Conservation (phyloP, 2,329 filamentous ascomycete genomes). For the Teratosphaeria pseudoeucalypti region DNA sequence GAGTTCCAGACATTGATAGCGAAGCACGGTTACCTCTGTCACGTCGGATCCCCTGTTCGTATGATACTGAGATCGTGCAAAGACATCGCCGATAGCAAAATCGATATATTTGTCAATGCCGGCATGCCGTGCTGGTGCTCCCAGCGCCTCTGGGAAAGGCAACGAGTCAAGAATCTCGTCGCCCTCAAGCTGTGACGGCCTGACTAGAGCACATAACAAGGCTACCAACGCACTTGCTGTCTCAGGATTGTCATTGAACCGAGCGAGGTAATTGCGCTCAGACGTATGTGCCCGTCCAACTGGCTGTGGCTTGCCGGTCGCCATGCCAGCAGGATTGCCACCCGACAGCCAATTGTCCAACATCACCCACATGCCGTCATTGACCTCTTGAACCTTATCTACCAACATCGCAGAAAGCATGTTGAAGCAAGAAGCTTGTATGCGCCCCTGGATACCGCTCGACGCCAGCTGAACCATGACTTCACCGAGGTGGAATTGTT, state of each 20-base stretch:
- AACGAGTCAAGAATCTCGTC: slow-evolving; percentile 58
- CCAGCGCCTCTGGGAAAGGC: slow-evolving; percentile 78
- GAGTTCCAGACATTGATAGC: slow-evolving; percentile 75
- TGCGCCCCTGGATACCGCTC: slow-evolving; percentile 61
- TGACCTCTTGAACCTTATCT: slow-evolving; percentile 57
- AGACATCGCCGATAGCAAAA: slow-evolving; percentile 70
- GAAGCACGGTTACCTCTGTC: slow-evolving; percentile 51
- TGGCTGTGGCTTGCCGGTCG: slow-evolving; percentile 7
- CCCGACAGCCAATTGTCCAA: slow-evolving; percentile 73
- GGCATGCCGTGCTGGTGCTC: slow-evolving; percentile 63
- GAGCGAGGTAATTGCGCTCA: slow-evolving; percentile 22
- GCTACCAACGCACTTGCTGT: slow-evolving; percentile 65
- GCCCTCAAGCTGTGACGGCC: slow-evolving; percentile 51
- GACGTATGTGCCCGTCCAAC: slow-evolving; percentile 8
- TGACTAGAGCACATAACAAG: slow-evolving; percentile 61
- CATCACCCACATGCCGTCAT: slow-evolving; percentile 65
- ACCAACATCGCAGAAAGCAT: slow-evolving; percentile 66
- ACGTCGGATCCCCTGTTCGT: slow-evolving; percentile 54
- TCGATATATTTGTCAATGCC: slow-evolving; percentile 92
- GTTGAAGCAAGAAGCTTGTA: slow-evolving; percentile 76
- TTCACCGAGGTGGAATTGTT: slow-evolving; percentile 59
- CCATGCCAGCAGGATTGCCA: slow-evolving; percentile 13
- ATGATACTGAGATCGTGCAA: slow-evolving; percentile 48
- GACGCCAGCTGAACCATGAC: slow-evolving; percentile 71
- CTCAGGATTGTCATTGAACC: slow-evolving; percentile 21